These are phyloP conservation scores for Lactarius vividus DNA, from an alignment of 768 basidiomycete genomes.

Conservation along the genomic window DNA sequence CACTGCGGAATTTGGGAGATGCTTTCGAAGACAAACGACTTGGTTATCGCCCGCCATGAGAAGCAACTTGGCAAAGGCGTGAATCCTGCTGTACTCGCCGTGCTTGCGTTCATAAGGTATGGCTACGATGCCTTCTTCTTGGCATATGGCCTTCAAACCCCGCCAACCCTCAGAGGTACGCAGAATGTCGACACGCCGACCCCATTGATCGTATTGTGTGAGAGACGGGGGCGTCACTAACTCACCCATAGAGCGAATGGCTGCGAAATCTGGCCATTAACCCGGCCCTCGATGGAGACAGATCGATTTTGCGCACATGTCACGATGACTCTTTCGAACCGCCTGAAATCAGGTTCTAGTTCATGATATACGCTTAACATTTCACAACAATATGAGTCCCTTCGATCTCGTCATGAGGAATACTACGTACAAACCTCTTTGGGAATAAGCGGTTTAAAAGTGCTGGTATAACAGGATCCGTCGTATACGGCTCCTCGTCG, in stretches of 20 bases:
- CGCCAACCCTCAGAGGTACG: conserved; percentile 75
- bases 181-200: conserved; percentile 59
- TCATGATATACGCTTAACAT: conserved; percentile 42
- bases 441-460: conserved; percentile 60
- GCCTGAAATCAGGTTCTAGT: conserved; percentile 58
- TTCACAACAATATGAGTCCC: not conserved
- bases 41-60: conserved; percentile 63
- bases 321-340: conserved; percentile 54
- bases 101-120: conserved; percentile 68
- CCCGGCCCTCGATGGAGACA: not conserved
- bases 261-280: conserved; percentile 35
- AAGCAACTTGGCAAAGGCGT: conserved; percentile 63
- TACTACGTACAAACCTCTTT: conserved; percentile 34
- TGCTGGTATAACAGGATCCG: conserved; percentile 60
- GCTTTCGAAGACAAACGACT: conserved; percentile 42
- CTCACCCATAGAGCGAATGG: conserved; percentile 47
- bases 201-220: conserved; percentile 75
- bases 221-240: conserved; percentile 50
- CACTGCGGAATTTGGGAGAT: not conserved
- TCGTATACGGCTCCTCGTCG: conserved; percentile 58
- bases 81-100: conserved; percentile 56
- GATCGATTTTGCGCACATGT: conserved; percentile 40
- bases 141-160: conserved; percentile 56
- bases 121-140: conserved; percentile 62
- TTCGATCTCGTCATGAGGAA: not conserved